Percentiles rank a stretch among this genome's conserved stretches.
Evolutionary conservation across 306 rosid species (phyloP).

Genomic region (Albizia julibrissin): DNA sequence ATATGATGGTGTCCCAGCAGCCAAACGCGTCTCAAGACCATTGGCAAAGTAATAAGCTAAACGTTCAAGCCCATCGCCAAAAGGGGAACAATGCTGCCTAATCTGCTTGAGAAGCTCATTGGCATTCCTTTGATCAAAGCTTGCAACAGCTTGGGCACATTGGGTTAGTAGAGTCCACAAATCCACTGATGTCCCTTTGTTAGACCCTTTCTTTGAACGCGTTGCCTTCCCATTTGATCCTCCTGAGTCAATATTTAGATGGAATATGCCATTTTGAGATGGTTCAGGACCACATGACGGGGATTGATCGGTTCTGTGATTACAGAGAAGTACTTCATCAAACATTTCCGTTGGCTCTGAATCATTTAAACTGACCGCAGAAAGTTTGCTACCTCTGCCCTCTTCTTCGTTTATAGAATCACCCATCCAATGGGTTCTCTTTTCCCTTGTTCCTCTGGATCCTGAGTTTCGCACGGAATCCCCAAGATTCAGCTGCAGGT

Average conservation of each 20-base stretch:
- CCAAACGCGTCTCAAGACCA: constrained; percentile 66
- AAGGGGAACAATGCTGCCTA: constrained; percentile 57
- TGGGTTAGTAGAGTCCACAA: constrained; percentile 68
- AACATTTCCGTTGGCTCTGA: constrained; percentile 42
- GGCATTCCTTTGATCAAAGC: constrained; percentile 64
- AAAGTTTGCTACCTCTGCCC: constrained; percentile 49
- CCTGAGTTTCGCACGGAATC: neutral
- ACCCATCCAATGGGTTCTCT: constrained; percentile 40
- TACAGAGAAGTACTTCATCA: constrained; percentile 50
- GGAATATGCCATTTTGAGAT: constrained; percentile 1
- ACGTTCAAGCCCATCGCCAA: constrained; percentile 70
- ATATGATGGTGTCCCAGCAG: constrained; percentile 50
- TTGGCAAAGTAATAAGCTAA: constrained; percentile 72
- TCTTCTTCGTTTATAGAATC: constrained; percentile 37
- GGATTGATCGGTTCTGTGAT: constrained; percentile 30
- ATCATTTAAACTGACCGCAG: constrained; percentile 44
- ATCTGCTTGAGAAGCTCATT: constrained; percentile 60
- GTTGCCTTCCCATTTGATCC: constrained; percentile 45
- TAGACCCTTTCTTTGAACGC: constrained; percentile 52
- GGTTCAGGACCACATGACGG: constrained; percentile 2
- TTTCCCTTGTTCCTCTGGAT: constrained; percentile 34
- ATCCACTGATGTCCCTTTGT: constrained; percentile 47
- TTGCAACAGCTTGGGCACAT: constrained; percentile 74
- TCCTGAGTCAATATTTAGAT: constrained; percentile 17
- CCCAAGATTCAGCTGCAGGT: constrained; percentile 7